Evolutionary conservation across 2,329 filamentous ascomycete genomes (phyloP), one percentile per base, ranked within the genome.

Genomic region (Monilinia laxa): DNA sequence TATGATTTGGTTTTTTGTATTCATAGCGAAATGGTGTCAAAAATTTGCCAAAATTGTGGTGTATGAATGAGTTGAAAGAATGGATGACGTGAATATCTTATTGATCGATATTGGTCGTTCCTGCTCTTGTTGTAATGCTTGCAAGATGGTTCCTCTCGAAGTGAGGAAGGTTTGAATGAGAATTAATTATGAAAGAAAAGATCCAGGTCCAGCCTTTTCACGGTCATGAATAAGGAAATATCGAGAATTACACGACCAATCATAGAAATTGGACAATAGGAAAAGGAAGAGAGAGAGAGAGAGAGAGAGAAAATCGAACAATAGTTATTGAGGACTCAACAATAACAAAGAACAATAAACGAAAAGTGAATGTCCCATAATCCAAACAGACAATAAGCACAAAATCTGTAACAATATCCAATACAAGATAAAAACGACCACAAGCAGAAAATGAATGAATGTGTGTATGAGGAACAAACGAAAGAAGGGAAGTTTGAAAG

Each of bases 391-490:
- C 64, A 49, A 51, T 11, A 45, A 12, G 56, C 3, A 18, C 31
- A 7, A 16, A 66, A 69, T 57, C 40, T 68, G 65, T 56, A 63
- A 72, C 69, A 70, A 70, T 53, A 20, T 45, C 53, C 64, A 42
- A 62, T 52, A 38, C 16, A 40, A 62, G 68, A 42, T 10, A 42
- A 42, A 16, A 42, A 42, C 16, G 12, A 69, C 59, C 66, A 68
- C 66, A 52, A 40, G 51, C 47, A 38, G 38, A 66, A 60, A 60
- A 40, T 47, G 65, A 60, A 40, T 47, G 65, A 65, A 54, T 42
- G 64, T 53, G 14, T 60, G 47, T 35, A 35, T 35, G 31, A 35
- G 31, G 4, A 35, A 35, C 31, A 35, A 49, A 69, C 53, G 67
- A 42, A 49, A 49, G 67, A 57, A 63, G 20, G 4, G 57, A 49